phyloP scores from a whole-genome alignment of 2,329 filamentous ascomycete species.

The Pseudocercospora musae region DNA sequence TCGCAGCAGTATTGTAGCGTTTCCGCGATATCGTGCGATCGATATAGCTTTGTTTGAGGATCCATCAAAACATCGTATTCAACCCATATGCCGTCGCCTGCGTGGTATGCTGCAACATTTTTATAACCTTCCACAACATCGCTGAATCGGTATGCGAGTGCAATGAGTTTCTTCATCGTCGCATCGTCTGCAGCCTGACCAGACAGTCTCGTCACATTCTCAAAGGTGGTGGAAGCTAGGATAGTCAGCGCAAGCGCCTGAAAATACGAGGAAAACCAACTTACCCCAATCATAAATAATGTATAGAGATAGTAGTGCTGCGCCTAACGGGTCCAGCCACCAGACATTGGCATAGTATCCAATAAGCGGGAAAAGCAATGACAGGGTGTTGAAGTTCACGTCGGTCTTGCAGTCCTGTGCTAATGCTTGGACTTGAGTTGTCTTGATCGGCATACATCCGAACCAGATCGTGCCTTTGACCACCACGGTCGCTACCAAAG shows the following conservation, averaged over 20 bases:
- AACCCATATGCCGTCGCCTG: constrained; percentile 61
- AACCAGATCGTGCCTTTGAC: constrained; percentile 61
- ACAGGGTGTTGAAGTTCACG: constrained; percentile 63
- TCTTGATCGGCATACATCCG: constrained; percentile 58
- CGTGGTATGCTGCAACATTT: constrained; percentile 53
- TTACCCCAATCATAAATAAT: constrained; percentile 68
- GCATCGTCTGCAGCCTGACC: constrained; percentile 55
- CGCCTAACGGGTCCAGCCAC: constrained; percentile 66
- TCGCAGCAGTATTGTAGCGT: constrained; percentile 62
- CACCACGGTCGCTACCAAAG: constrained; percentile 56
- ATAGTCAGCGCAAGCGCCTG: not conserved
- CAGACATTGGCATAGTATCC: constrained; percentile 58
- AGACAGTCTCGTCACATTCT: constrained; percentile 58
- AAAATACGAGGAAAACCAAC: not conserved
- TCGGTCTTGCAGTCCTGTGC: constrained; percentile 64
- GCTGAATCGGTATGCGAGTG: constrained; percentile 51
- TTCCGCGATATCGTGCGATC: constrained; percentile 59
- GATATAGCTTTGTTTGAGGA: constrained; percentile 50
- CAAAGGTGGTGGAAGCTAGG: constrained; percentile 49
- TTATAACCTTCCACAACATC: constrained; percentile 39
- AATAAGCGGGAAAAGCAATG: constrained; percentile 60
- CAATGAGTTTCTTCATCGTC: constrained; percentile 56
- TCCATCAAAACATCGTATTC: constrained; percentile 60
- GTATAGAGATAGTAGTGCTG: constrained; percentile 60
- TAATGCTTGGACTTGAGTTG: constrained; percentile 62